These are phyloP conservation scores for Olyra latifolia DNA, from an alignment of 176 grass and related monocot genomes.

Conservation along the genomic window DNA sequence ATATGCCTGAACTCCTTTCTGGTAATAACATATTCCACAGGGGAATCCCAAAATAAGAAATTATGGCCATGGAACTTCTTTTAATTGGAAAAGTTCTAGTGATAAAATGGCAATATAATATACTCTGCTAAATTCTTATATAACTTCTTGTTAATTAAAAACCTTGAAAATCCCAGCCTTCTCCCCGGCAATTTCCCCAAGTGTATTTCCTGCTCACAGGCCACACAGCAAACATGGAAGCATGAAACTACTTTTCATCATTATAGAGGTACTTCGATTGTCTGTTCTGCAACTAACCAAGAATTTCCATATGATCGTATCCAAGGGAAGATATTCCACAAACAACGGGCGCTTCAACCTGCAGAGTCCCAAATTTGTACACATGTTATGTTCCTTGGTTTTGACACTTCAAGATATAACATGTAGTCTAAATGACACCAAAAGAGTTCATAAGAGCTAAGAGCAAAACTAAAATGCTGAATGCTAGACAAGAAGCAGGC, in stretches of 20 bases:
- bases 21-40: conserved; percentile 20
- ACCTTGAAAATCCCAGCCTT: conserved; percentile 92
- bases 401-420: conserved; percentile 11
- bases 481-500: neutral
- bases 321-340: conserved; percentile 93
- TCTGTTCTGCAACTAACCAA: conserved; percentile 60
- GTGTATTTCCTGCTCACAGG: conserved; percentile 64
- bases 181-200: conserved; percentile 76
- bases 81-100: neutral
- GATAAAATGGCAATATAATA: neutral
- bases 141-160: conserved; percentile 22
- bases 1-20: conserved; percentile 77
- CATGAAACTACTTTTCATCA: conserved; percentile 22
- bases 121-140: neutral
- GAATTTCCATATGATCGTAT: conserved; percentile 94
- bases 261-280: neutral
- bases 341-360: conserved; percentile 77
- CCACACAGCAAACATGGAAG: conserved; percentile 18
- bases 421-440: neutral
- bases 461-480: neutral
- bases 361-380: conserved; percentile 44
- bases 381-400: conserved; percentile 11
- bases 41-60: neutral
- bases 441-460: neutral
- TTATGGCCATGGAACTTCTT: neutral